Evolutionary conservation across 2,329 filamentous ascomycete genomes (phyloP).

Genomic region (Epicoccum nigrum): DNA sequence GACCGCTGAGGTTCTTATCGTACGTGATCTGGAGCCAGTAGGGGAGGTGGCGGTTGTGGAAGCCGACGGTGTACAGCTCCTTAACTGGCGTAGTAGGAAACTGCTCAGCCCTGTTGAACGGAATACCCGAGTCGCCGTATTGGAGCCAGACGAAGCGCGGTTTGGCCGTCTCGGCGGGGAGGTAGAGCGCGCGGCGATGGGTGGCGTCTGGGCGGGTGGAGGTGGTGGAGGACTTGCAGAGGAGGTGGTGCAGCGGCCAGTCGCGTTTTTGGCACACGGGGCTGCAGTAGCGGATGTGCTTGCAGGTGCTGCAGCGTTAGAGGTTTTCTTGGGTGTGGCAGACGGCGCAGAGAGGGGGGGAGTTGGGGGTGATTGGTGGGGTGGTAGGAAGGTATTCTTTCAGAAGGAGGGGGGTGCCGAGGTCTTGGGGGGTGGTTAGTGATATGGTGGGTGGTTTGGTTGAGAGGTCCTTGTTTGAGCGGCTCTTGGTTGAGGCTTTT

Average conservation of each 20-base stretch:
- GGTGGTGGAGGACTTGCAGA: slow-evolving; percentile 10
- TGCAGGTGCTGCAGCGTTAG: slow-evolving; percentile 18
- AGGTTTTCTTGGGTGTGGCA: slow-evolving; percentile 8
- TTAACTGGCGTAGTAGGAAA: slow-evolving; percentile 3
- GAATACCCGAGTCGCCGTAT: slow-evolving; percentile 2
- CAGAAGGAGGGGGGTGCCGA: slow-evolving; percentile 15
- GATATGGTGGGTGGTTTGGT: not conserved
- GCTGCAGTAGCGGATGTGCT: slow-evolving; percentile 21
- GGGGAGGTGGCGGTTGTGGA: slow-evolving; percentile 15
- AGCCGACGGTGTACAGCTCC: slow-evolving; percentile 18
- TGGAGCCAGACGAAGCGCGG: slow-evolving; percentile 9
- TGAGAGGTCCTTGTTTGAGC: not conserved
- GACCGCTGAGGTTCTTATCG: slow-evolving; percentile 11
- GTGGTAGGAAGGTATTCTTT: slow-evolving; percentile 10
- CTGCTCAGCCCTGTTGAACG: not conserved
- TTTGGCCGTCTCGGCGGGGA: not conserved
- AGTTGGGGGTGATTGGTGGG: not conserved
- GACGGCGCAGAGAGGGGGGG: slow-evolving; percentile 7
- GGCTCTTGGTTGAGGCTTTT: no score
- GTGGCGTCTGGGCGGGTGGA: not conserved
- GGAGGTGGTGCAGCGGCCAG: slow-evolving; percentile 16
- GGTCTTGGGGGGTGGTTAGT: slow-evolving; percentile 12
- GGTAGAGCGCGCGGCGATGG: slow-evolving; percentile 6
- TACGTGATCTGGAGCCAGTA: slow-evolving; percentile 22
- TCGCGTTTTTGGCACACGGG: slow-evolving; percentile 5